These are phyloP conservation scores for Erythrophleum fordii DNA, from an alignment of 306 rosid genomes.

Conservation along the genomic window DNA sequence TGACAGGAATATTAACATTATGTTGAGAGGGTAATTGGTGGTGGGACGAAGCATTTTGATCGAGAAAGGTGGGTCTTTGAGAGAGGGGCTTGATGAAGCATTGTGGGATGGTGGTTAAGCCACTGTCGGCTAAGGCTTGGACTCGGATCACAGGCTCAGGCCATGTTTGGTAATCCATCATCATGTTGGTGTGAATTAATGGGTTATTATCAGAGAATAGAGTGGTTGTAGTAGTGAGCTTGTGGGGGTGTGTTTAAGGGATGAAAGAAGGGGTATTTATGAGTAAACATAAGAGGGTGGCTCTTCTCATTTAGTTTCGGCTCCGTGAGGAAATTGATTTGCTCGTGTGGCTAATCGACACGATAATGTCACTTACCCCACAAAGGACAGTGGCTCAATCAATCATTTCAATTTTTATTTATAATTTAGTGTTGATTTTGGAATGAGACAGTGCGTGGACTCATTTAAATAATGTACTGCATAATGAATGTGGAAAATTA, in stretches of 20 bases:
- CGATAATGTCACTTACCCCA: background rate
- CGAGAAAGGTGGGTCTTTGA: conserved; percentile 41
- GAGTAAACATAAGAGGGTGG: background rate
- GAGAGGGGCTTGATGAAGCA: conserved; percentile 64
- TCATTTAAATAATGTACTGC: no score
- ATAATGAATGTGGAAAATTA: no score
- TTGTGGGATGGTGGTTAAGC: conserved; percentile 59
- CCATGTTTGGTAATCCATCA: conserved; percentile 67
- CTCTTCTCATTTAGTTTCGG: conserved; percentile 35
- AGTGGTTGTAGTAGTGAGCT: background rate
- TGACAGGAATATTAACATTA: conserved; percentile 54
- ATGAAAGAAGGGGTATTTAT: background rate
- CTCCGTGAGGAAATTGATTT: conserved; percentile 68
- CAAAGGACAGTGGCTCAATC: background rate
- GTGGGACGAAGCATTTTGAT: background rate
- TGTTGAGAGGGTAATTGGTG: background rate
- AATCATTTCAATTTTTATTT: background rate
- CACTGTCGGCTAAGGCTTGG: conserved; percentile 75
- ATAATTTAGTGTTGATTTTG: background rate
- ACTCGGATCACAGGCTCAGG: conserved; percentile 83
- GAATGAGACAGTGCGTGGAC: no score
- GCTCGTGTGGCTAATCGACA: background rate
- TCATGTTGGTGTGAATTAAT: background rate
- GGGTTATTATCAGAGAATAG: background rate
- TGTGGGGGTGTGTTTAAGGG: background rate